phyloP scores from a whole-genome alignment of 2,329 filamentous ascomycete genomes.

The Sclerotinia spermophila region DNA sequence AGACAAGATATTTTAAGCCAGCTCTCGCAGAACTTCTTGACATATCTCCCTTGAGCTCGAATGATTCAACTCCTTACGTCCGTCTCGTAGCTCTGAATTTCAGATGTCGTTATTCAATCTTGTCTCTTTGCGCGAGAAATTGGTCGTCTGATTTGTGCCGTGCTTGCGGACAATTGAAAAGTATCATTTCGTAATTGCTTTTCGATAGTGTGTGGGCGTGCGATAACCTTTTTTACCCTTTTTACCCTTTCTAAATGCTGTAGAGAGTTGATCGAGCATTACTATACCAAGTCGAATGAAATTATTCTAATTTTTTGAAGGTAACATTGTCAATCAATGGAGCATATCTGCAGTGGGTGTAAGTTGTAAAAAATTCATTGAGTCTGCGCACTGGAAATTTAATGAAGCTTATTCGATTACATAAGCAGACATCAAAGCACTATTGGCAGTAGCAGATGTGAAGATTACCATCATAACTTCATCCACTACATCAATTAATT shows the following conservation, averaged over 20 bases:
- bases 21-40: background rate
- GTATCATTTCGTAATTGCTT: too few species aligned
- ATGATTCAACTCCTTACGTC: background rate
- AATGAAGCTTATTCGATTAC: background rate
- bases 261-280: background rate
- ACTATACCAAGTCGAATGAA: background rate
- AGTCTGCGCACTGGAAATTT: background rate
- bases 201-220: background rate
- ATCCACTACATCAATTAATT: background rate
- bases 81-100: background rate
- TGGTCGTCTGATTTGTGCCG: too few species aligned
- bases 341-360: too few species aligned
- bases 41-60: background rate
- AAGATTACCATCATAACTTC: background rate
- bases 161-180: background rate
- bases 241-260: background rate
- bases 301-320: background rate
- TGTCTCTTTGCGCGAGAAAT: background rate
- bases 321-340: background rate
- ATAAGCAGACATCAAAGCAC: background rate
- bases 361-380: background rate
- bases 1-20: rapidly evolving
- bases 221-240: too few species aligned
- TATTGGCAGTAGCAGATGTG: background rate
- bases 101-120: background rate